These are phyloP conservation scores for Penicillium lagena DNA, from an alignment of 495 filamentous ascomycete species.

Conservation along the genomic window DNA sequence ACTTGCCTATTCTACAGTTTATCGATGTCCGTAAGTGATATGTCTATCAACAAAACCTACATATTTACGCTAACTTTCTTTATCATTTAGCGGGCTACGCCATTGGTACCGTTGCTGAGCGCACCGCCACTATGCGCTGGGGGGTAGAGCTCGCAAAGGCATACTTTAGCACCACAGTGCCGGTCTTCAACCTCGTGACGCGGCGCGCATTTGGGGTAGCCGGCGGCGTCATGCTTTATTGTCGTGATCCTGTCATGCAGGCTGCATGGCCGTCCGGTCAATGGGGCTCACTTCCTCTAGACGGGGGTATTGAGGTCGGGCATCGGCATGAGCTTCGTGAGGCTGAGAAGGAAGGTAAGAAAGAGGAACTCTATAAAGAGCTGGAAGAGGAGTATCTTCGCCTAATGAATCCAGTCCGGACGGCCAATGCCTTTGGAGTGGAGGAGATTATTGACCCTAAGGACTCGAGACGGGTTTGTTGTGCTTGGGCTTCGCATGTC, in stretches of 20 bases:
- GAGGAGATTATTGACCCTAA: slow-evolving; percentile 61
- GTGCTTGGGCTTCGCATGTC: slow-evolving; percentile 47
- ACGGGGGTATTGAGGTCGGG: slow-evolving; percentile 56
- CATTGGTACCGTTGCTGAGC: slow-evolving; percentile 56
- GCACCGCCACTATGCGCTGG: slow-evolving; percentile 57
- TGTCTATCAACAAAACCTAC: neutral
- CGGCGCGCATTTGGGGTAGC: slow-evolving; percentile 55
- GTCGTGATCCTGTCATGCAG: slow-evolving; percentile 50
- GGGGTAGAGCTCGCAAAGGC: slow-evolving; percentile 52
- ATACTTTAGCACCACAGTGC: slow-evolving; percentile 53
- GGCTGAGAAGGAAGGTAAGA: slow-evolving; percentile 41
- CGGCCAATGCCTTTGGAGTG: slow-evolving; percentile 57
- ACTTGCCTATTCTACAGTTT: slow-evolving; percentile 56
- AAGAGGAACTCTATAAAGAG: slow-evolving; percentile 44
- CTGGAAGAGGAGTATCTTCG: slow-evolving; percentile 52
- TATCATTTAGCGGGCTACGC: slow-evolving; percentile 46
- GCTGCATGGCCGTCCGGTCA: slow-evolving; percentile 58
- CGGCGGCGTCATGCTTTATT: slow-evolving; percentile 55
- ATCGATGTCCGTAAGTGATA: slow-evolving; percentile 46
- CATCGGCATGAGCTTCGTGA: slow-evolving; percentile 52
- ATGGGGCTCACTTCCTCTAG: slow-evolving; percentile 54
- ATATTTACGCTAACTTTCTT: neutral
- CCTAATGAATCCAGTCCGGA: slow-evolving; percentile 58
- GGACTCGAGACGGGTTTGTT: slow-evolving; percentile 45
- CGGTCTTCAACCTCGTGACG: slow-evolving; percentile 54